Evolutionary conservation across 1,284 basidiomycete genomes (phyloP).

Genomic region (Ustilago shanxiensis): DNA sequence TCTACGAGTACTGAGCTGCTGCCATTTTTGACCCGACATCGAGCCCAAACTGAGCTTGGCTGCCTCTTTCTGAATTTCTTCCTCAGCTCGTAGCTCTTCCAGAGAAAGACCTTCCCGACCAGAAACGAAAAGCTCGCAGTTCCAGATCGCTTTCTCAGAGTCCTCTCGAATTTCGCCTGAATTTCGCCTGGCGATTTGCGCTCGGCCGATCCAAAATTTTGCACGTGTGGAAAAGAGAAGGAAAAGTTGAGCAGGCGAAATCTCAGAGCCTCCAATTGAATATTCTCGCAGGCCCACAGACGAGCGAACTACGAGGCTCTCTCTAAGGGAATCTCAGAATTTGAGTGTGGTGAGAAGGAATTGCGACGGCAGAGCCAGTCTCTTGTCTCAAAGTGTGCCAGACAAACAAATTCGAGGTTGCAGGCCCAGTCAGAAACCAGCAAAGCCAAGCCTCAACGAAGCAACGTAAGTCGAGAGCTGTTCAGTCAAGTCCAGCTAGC

Average conservation of each 20-base stretch:
- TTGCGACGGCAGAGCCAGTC: constrained; percentile 23
- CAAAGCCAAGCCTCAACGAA: not conserved
- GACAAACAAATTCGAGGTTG: not conserved
- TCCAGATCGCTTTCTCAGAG: not conserved
- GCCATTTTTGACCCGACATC: too few relatives aligned
- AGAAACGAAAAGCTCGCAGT: not conserved
- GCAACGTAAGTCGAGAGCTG: not conserved
- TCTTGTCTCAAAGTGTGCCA: not conserved
- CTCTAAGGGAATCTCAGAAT: not conserved
- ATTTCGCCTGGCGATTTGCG: too few relatives aligned
- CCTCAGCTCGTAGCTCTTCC: too few relatives aligned
- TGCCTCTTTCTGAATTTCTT: too few relatives aligned
- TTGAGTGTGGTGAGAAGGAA: not conserved
- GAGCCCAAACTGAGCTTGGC: too few relatives aligned
- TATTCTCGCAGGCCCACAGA: not conserved
- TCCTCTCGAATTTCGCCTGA: not conserved
- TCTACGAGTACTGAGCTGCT: too few relatives aligned
- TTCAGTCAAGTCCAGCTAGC: not conserved
- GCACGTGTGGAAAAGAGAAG: not conserved
- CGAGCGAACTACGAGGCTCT: too few relatives aligned
- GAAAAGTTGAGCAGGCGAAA: not conserved
- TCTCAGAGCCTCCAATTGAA: too few relatives aligned
- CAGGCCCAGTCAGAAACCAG: not conserved
- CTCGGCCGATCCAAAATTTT: not conserved
- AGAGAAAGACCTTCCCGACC: too few relatives aligned